Conservation (phyloP, 768 basidiomycete species). For the Leccinum rimulosum region DNA sequence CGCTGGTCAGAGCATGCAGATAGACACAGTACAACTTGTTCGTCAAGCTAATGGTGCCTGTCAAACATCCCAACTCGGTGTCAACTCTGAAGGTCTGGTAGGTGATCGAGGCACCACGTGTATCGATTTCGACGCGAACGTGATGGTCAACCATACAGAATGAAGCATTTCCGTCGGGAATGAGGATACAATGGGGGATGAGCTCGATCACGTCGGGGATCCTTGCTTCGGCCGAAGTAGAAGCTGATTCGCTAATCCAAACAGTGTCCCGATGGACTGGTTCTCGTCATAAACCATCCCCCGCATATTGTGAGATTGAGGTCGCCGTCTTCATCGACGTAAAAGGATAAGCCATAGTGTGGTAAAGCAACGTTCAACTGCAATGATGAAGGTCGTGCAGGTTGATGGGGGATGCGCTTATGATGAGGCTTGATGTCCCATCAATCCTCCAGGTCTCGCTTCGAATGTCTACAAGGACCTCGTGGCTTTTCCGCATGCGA, state of each 20-base stretch:
- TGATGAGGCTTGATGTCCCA: constrained; percentile 9
- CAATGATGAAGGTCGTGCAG: neutral
- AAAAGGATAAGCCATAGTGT: constrained; percentile 39
- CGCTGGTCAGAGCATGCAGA: constrained; percentile 8
- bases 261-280: constrained; percentile 42
- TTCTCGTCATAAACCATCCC: constrained; percentile 38
- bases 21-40: neutral
- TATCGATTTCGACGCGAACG: neutral
- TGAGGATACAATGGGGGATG: neutral
- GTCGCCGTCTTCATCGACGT: constrained; percentile 27
- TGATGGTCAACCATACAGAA: neutral
- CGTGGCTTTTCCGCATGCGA: constrained; percentile 1
- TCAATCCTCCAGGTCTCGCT: constrained; percentile 25
- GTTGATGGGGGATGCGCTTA: constrained; percentile 6
- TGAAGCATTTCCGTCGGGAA: neutral
- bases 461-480: constrained; percentile 22
- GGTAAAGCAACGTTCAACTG: constrained; percentile 34
- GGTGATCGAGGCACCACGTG: neutral
- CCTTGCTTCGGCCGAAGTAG: constrained; percentile 32
- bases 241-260: constrained; percentile 41
- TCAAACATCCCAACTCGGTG: neutral
- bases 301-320: constrained; percentile 37
- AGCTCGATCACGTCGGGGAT: neutral
- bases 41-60: neutral
- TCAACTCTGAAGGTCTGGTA: neutral